Evolutionary conservation across 306 rosid genomes (phyloP), one percentile per base, ranked within the genome.

Genomic region (Styphnolobium japonicum): DNA sequence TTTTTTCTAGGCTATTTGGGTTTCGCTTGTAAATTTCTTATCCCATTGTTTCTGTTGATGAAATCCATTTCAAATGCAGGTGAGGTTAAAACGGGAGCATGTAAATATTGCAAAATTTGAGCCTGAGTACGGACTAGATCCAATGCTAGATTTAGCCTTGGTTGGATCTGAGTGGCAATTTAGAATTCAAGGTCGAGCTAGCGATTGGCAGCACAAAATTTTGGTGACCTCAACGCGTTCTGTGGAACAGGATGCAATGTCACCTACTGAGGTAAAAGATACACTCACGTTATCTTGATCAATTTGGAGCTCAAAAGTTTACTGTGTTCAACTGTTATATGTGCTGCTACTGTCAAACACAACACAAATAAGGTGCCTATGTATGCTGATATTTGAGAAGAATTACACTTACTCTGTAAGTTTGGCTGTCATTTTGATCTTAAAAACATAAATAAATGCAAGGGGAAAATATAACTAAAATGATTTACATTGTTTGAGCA

Each of bases 121-220:
- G 82, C 98, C 98, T 53, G 98, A 92, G 73, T 72, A 87, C 80
- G 97, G 98, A 83, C 87, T 95, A 51, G 96, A 95, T 86, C 98
- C 98, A 12, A 87, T 91, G 94, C 93, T 92, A 36, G 98, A 95
- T 88, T 85, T 95, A 76, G 93, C 91, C 71, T 83, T 95, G 77
- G 97, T 95, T 46, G 98, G 97, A 60, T 88, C 92, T 1, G 94
- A 90, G 84, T 92, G 94, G 96, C 97, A 91, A 77, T 91, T 92
- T 73, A 84, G 86, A 70, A 90, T 95, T 81, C 97, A 90, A 68
- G 80, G 92, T 67, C 93, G 96, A 72, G 95, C 98, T 61, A 95
- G 98, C 90, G 87, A 86, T 81, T 95, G 98, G 97, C 94, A 88
- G 69, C 92, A 89, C 14, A 92, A 88, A 81, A 81, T 89, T 83